Conservation (phyloP, 2,329 filamentous ascomycete species). For the Drechslerella dactyloides region DNA sequence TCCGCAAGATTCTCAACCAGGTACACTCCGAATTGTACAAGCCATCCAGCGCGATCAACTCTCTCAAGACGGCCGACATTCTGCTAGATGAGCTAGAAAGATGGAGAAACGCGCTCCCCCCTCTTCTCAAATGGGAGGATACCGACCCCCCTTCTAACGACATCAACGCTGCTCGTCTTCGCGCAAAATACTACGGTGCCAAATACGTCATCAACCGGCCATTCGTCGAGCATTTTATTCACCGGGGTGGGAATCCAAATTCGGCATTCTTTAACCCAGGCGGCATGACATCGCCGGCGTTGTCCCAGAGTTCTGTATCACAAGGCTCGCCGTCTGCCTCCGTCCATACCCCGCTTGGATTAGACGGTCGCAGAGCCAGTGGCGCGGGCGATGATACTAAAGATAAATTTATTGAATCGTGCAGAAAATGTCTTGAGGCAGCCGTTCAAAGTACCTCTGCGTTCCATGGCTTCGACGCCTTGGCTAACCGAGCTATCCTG, state of each 20-base stretch:
- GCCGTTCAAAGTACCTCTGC: constrained; percentile 84
- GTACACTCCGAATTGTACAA: constrained; percentile 64
- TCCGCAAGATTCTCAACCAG: constrained; percentile 70
- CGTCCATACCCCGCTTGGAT: constrained; percentile 51
- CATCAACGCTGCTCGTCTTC: constrained; percentile 80
- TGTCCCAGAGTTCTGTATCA: constrained; percentile 52
- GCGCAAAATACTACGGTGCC: constrained; percentile 94
- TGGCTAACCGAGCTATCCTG: constrained; percentile 74
- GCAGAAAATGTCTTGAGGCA: constrained; percentile 68
- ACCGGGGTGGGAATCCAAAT: constrained; percentile 58
- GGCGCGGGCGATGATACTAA: constrained; percentile 39
- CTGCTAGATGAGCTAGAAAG: constrained; percentile 56
- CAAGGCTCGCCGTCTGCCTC: constrained; percentile 52
- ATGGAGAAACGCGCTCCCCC: constrained; percentile 53
- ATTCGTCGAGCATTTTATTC: constrained; percentile 69
- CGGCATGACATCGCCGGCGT: constrained; percentile 55
- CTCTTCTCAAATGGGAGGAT: constrained; percentile 65
- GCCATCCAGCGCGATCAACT: constrained; percentile 49
- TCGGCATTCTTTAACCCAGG: constrained; percentile 65
- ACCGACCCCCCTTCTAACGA: constrained; percentile 73
- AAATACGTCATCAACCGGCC: constrained; percentile 87
- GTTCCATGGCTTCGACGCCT: constrained; percentile 72
- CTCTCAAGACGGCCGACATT: constrained; percentile 54
- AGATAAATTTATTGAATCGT: constrained; percentile 50
- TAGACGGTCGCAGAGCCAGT: constrained; percentile 28